phyloP scores from a whole-genome alignment of 1,139 yeast genomes.

The Sugiyamaella paludigena region DNA sequence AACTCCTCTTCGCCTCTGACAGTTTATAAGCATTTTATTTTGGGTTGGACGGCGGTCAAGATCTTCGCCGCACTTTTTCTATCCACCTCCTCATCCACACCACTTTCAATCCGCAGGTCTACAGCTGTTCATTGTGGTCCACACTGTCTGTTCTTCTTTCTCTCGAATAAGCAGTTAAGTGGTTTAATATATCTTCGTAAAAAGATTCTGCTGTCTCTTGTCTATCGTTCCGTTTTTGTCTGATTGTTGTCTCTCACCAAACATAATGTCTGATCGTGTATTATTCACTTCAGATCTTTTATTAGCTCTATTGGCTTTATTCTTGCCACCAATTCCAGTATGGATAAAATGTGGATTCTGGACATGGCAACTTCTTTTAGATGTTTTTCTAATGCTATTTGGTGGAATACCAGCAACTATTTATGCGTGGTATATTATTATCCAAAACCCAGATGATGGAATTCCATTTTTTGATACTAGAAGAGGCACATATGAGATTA shows the following conservation, averaged over 20 bases:
- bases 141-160: no score
- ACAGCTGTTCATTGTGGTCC: no score
- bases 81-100: no score
- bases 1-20: no score
- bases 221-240: neutral
- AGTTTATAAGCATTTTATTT: no score
- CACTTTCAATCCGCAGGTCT: no score
- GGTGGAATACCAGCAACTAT: conserved; percentile 71
- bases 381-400: conserved; percentile 53
- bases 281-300: conserved; percentile 42
- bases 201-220: no score
- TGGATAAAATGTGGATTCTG: conserved; percentile 66
- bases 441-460: conserved; percentile 56
- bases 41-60: no score
- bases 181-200: no score
- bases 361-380: conserved; percentile 58
- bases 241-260: no score
- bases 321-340: conserved; percentile 72
- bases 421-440: conserved; percentile 44
- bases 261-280: neutral
- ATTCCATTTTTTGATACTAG: conserved; percentile 38
- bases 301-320: conserved; percentile 56
- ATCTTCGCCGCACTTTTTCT: no score
- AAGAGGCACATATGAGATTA: conserved; percentile 20
- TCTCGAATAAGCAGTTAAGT: no score